phyloP scores from a whole-genome alignment of 192 early-diverging fungal species.

The Dissophora ornata region DNA sequence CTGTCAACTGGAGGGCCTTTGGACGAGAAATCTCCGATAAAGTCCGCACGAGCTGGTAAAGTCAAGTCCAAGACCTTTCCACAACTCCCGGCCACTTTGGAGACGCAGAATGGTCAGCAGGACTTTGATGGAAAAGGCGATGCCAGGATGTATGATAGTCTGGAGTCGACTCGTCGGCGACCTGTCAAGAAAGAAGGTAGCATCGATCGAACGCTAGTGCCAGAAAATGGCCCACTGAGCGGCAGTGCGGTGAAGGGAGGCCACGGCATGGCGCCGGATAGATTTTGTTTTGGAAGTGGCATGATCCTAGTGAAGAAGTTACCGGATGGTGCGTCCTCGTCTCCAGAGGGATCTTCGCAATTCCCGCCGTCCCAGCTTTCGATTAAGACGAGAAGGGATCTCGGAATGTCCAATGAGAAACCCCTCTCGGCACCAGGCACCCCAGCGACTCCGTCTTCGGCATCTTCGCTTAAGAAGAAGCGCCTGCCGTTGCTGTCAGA shows the following conservation, averaged over 20 bases:
- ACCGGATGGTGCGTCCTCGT: slow-evolving; percentile 4
- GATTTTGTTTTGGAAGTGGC: slow-evolving; percentile 37
- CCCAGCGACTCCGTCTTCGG: slow-evolving; percentile 1
- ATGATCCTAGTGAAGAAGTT: slow-evolving; percentile 41
- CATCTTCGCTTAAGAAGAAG: slow-evolving; percentile 14
- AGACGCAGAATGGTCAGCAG: neutral
- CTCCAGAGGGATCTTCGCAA: neutral
- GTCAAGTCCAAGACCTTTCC: neutral
- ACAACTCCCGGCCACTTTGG: neutral
- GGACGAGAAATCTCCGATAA: neutral
- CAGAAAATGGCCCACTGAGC: neutral
- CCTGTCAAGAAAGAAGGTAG: neutral
- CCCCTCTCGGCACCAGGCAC: neutral
- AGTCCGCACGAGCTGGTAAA: neutral
- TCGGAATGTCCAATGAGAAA: neutral
- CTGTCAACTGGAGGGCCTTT: too few species aligned
- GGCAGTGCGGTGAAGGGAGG: neutral
- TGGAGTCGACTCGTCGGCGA: neutral
- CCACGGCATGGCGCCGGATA: neutral
- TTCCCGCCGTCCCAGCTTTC: slow-evolving; percentile 25
- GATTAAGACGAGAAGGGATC: slow-evolving; percentile 4
- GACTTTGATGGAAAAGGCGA: neutral
- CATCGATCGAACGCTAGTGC: neutral
- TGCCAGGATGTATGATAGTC: neutral
- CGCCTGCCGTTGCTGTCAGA: neutral